Conservation (phyloP, 164 flowering plant species). For the Cinnamomum micranthum region DNA sequence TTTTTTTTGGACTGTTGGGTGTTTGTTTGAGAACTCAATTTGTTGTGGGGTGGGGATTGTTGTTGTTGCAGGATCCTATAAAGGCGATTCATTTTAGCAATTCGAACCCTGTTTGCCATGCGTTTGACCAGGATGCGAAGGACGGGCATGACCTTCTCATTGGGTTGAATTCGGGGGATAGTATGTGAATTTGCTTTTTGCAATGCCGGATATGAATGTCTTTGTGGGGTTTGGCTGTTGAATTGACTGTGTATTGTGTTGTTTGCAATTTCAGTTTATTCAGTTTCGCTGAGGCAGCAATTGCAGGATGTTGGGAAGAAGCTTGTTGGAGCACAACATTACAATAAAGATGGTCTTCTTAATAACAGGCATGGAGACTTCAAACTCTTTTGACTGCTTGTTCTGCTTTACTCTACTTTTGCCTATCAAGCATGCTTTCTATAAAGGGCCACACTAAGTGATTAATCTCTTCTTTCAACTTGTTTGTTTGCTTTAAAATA, state of each 20-base stretch:
- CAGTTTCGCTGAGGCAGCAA: slow-evolving; percentile 89
- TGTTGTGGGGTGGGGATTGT: not conserved
- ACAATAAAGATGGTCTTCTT: slow-evolving; percentile 88
- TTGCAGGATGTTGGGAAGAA: slow-evolving; percentile 91
- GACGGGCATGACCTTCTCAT: slow-evolving; percentile 96
- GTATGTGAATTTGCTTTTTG: slow-evolving; percentile 30
- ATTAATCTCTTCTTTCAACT: not conserved
- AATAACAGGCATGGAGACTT: slow-evolving; percentile 59
- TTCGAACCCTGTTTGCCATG: slow-evolving; percentile 94
- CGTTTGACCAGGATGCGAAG: slow-evolving; percentile 90
- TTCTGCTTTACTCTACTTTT: not conserved
- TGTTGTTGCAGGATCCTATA: slow-evolving; percentile 74
- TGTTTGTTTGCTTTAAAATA: not conserved
- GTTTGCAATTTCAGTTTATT: slow-evolving; percentile 52
- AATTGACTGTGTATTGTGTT: slow-evolving; percentile 8
- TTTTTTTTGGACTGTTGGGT: not conserved
- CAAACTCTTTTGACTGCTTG: too few relatives aligned
- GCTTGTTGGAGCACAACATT: slow-evolving; percentile 93
- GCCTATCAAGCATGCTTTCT: not conserved
- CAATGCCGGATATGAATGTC: not conserved
- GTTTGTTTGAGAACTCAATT: not conserved
- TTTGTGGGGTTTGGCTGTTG: not conserved
- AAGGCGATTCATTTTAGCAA: slow-evolving; percentile 84
- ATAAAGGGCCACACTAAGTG: not conserved
- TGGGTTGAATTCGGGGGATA: slow-evolving; percentile 93